Percentiles rank a stretch among this genome's conserved stretches.
These are phyloP conservation scores for Syncephalis fuscata DNA, from an alignment of 371 early-diverging fungal species.

Conservation along the genomic window DNA sequence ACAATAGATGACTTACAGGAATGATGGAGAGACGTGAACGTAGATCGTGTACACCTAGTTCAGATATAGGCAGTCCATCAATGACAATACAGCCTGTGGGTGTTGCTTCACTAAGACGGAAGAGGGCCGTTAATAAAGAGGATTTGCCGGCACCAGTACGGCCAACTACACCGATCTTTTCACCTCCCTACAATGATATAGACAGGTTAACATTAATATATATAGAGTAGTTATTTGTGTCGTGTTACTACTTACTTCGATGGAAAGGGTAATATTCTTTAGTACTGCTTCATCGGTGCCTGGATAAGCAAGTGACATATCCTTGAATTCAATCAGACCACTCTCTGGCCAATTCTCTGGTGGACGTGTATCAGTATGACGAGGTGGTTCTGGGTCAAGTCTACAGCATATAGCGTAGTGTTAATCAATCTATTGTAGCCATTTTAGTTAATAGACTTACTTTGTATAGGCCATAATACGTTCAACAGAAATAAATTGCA, in stretches of 20 bases:
- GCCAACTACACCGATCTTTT: constrained; percentile 83
- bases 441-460: no score
- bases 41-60: constrained; percentile 40
- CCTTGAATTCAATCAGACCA: constrained; percentile 37
- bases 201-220: no score
- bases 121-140: constrained; percentile 68
- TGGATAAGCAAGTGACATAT: constrained; percentile 43
- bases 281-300: constrained; percentile 37
- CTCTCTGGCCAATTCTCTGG: constrained; percentile 33
- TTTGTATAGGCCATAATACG: constrained; percentile 32
- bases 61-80: constrained; percentile 48
- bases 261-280: constrained; percentile 38
- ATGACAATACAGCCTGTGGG: constrained; percentile 34
- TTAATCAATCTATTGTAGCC: no score
- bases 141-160: constrained; percentile 94
- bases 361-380: constrained; percentile 7
- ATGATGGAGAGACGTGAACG: constrained; percentile 34
- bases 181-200: constrained; percentile 17
- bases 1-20: constrained; percentile 14
- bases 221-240: no score
- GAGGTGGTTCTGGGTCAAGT: constrained; percentile 4
- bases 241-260: constrained; percentile 8
- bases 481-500: constrained; percentile 18
- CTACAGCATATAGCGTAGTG: background rate
- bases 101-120: constrained; percentile 80